Evolutionary conservation across 78 protist species (phyloP).

Genomic region (Dictyostelium brefeldianum): DNA sequence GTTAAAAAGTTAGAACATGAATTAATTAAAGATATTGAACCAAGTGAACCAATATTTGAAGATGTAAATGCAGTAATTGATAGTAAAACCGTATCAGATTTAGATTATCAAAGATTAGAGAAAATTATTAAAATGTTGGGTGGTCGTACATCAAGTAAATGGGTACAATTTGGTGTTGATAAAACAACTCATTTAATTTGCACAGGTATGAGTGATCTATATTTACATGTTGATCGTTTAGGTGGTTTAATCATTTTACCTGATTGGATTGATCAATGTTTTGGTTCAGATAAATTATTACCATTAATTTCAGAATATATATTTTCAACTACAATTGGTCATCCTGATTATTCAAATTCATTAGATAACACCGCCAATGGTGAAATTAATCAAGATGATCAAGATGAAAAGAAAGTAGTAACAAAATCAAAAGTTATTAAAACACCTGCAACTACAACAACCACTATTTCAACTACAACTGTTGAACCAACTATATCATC

Average conservation of each 20-base stretch:
- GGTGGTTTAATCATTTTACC: constrained; percentile 63
- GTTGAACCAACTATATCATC: neutral
- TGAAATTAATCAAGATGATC: neutral
- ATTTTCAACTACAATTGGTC: neutral
- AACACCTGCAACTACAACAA: neutral
- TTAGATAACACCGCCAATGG: neutral
- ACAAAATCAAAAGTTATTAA: neutral
- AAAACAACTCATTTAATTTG: constrained; percentile 73
- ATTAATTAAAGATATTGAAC: neutral
- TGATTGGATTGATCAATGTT: constrained; percentile 70
- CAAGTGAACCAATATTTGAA: neutral
- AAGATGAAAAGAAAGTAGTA: neutral
- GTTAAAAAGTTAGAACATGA: constrained; percentile 23
- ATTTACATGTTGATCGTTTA: constrained; percentile 55
- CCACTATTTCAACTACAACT: neutral
- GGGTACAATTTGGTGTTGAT: constrained; percentile 6
- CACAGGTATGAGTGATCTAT: constrained; percentile 5
- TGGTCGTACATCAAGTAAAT: constrained; percentile 16
- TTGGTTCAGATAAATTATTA: neutral
- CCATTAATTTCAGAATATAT: neutral
- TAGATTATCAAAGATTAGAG: neutral
- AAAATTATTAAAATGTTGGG: constrained; percentile 24
- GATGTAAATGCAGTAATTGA: constrained; percentile 42
- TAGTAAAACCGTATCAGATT: neutral
- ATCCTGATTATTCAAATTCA: constrained; percentile 17